Evolutionary conservation across 2,329 filamentous ascomycete genomes (phyloP).

Genomic region (Claviceps arundinis): DNA sequence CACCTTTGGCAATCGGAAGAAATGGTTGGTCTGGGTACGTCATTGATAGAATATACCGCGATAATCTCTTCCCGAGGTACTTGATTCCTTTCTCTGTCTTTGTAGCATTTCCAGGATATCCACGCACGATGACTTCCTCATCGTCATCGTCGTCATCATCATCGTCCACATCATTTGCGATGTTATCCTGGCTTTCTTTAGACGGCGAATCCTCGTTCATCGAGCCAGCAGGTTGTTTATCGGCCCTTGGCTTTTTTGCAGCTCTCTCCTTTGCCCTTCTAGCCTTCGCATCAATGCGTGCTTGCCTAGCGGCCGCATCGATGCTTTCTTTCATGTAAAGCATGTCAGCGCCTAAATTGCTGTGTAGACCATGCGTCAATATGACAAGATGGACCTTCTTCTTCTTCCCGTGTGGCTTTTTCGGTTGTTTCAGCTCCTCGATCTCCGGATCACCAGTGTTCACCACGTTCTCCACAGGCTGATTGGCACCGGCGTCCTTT

Average conservation of each 20-base stretch:
- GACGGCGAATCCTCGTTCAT: background rate
- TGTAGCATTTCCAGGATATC: constrained; percentile 79
- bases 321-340: constrained; percentile 95
- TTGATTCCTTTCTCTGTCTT: constrained; percentile 92
- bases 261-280: constrained; percentile 40
- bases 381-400: constrained; percentile 85
- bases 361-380: constrained; percentile 87
- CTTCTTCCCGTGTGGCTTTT: constrained; percentile 32
- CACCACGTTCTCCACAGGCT: constrained; percentile 20
- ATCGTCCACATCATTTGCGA: constrained; percentile 9
- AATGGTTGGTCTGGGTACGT: constrained; percentile 92
- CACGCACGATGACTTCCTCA: constrained; percentile 77
- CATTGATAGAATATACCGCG: constrained; percentile 77
- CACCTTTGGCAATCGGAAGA: constrained; percentile 48
- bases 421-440: constrained; percentile 8
- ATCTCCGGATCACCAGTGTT: constrained; percentile 20
- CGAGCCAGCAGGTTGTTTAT: background rate
- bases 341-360: constrained; percentile 93
- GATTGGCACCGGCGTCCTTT: constrained; percentile 13
- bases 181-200: constrained; percentile 8
- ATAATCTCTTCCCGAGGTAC: constrained; percentile 87
- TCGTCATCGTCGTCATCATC: constrained; percentile 51
- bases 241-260: constrained; percentile 11
- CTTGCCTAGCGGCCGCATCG: constrained; percentile 65
- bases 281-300: constrained; percentile 53